These are phyloP conservation scores for Amauroascus niger DNA, from an alignment of 2,329 filamentous ascomycete species.

Conservation along the genomic window DNA sequence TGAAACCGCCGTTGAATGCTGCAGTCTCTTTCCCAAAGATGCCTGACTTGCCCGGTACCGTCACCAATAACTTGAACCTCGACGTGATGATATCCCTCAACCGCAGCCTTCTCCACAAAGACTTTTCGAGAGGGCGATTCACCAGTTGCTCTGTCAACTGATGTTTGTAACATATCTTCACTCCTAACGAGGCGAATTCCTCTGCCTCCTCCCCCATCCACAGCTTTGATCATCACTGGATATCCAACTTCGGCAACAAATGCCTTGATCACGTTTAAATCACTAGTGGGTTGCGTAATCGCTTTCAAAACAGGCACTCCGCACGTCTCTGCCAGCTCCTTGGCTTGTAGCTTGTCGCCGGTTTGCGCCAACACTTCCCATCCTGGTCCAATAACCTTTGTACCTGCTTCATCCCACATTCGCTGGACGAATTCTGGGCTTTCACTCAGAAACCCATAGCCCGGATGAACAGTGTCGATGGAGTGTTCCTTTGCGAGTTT, in stretches of 20 bases:
- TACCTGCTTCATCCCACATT: slow-evolving; percentile 42
- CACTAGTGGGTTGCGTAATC: slow-evolving; percentile 37
- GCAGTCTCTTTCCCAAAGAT: slow-evolving; percentile 53
- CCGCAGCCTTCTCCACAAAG: slow-evolving; percentile 53
- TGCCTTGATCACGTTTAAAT: slow-evolving; percentile 33
- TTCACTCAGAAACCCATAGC: slow-evolving; percentile 55
- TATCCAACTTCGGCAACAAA: slow-evolving; percentile 53
- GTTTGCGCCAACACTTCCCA: slow-evolving; percentile 49
- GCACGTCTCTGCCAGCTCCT: slow-evolving; percentile 43
- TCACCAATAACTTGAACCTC: slow-evolving; percentile 54
- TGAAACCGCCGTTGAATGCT: slow-evolving; percentile 52
- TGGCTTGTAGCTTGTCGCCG: slow-evolving; percentile 48
- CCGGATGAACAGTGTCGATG: slow-evolving; percentile 50
- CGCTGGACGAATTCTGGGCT: slow-evolving; percentile 42
- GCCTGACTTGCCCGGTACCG: slow-evolving; percentile 42
- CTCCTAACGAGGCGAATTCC: slow-evolving; percentile 48
- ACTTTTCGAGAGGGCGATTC: slow-evolving; percentile 50
- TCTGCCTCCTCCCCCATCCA: slow-evolving; percentile 53
- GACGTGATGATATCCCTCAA: slow-evolving; percentile 52
- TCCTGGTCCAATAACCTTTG: slow-evolving; percentile 47
- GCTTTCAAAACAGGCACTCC: slow-evolving; percentile 45
- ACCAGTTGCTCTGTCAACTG: slow-evolving; percentile 42
- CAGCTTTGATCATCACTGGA: slow-evolving; percentile 55
- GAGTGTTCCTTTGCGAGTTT: slow-evolving; percentile 40
- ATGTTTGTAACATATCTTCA: slow-evolving; percentile 37